phyloP scores from a whole-genome alignment of 2,329 filamentous ascomycete species.

The Eutypella sp. region DNA sequence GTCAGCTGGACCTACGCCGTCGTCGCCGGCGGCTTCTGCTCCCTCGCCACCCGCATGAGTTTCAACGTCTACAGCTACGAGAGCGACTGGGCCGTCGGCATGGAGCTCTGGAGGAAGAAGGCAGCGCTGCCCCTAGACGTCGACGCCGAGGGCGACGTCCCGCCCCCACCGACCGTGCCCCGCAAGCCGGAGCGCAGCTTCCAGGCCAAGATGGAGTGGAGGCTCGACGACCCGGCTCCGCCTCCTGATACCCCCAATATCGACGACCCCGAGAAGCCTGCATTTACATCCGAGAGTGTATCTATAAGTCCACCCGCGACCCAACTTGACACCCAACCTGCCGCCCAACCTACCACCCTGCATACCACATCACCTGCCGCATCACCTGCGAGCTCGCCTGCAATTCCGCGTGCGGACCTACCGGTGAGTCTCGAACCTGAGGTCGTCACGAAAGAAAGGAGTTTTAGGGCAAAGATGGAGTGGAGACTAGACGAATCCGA shows the following conservation, averaged over 20 bases:
- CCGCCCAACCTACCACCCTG: no score
- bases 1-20: slow-evolving; percentile 89
- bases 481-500: slow-evolving; percentile 39
- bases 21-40: slow-evolving; percentile 74
- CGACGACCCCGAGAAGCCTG: not conserved
- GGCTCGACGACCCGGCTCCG: slow-evolving; percentile 8
- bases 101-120: slow-evolving; percentile 81
- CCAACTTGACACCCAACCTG: no score
- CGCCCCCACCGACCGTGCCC: slow-evolving; percentile 13
- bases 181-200: slow-evolving; percentile 40
- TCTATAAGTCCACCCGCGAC: no score
- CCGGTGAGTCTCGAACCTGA: slow-evolving; percentile 2
- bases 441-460: slow-evolving; percentile 30
- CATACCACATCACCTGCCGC: no score
- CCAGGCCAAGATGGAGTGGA: slow-evolving; percentile 49
- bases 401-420: not conserved
- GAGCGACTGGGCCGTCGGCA: slow-evolving; percentile 84
- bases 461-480: slow-evolving; percentile 45
- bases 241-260: not conserved
- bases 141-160: slow-evolving; percentile 26
- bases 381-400: no score
- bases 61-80: slow-evolving; percentile 99
- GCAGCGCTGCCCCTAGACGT: slow-evolving; percentile 35
- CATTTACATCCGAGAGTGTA: no score
- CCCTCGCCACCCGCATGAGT: slow-evolving; percentile 84